A percentile compares a stretch with the other conserved stretches of the same genome.
Conservation (phyloP, 371 early-diverging fungal genomes). For the Gilbertella persicaria region DNA sequence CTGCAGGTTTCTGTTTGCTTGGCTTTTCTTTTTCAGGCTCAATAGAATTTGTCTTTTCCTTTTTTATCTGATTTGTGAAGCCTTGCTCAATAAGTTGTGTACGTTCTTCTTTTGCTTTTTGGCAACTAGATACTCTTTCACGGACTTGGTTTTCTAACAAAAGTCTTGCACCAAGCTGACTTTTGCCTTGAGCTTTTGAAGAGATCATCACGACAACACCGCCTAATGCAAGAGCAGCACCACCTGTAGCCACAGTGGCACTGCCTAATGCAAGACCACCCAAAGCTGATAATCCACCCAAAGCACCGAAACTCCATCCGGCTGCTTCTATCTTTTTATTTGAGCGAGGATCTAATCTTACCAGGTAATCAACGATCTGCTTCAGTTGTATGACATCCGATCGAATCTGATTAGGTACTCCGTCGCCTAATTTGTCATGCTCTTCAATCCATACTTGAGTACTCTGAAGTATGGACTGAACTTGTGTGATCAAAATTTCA, state of each 20-base stretch:
- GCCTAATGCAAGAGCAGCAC: conserved; percentile 37
- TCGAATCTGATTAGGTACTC: conserved; percentile 43
- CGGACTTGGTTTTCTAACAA: conserved; percentile 27
- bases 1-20: too few species aligned
- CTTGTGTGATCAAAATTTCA: conserved; percentile 43
- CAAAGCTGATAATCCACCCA: conserved; percentile 51
- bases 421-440: conserved; percentile 40
- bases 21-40: too few species aligned
- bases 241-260: conserved; percentile 31
- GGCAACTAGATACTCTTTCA: conserved; percentile 6
- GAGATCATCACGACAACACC: conserved; percentile 30
- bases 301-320: conserved; percentile 49
- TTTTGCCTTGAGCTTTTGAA: conserved; percentile 26
- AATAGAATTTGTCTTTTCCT: too few species aligned
- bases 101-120: conserved; percentile 1
- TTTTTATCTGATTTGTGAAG: neutral
- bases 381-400: conserved; percentile 44
- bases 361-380: conserved; percentile 37
- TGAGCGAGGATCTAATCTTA: conserved; percentile 51
- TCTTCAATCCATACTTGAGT: conserved; percentile 59
- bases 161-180: conserved; percentile 24
- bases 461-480: conserved; percentile 46
- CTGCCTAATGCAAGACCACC: conserved; percentile 54
- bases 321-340: conserved; percentile 48
- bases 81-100: conserved; percentile 6